Percentiles rank a stretch among this genome's conserved stretches.
Evolutionary conservation across 768 basidiomycete genomes (phyloP).

Genomic region (Termitomyces titanicus): DNA sequence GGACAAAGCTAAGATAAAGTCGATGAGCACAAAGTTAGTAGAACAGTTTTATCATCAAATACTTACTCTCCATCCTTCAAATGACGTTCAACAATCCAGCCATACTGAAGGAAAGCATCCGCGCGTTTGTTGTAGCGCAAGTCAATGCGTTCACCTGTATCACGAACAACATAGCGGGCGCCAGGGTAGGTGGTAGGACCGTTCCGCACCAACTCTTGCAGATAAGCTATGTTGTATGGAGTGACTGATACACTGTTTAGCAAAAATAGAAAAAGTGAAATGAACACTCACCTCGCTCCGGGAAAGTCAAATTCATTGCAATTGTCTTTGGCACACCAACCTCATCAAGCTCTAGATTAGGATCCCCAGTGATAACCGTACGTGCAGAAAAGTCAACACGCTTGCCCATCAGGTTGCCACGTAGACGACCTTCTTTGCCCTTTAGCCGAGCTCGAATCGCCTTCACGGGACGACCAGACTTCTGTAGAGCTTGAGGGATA

Average conservation of each 20-base stretch:
- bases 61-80: conserved; percentile 97
- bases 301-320: conserved; percentile 97
- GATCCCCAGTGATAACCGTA: conserved; percentile 98
- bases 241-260: conserved; percentile 58
- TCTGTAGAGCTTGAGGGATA: conserved; percentile 95
- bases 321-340: conserved; percentile 95
- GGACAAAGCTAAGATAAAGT: conserved; percentile 58
- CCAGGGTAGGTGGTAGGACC: conserved; percentile 95
- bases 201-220: conserved; percentile 93
- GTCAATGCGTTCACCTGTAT: conserved; percentile 97
- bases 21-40: background rate
- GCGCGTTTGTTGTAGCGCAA: conserved; percentile 94
- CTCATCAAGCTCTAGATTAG: conserved; percentile 93
- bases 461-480: conserved; percentile 96
- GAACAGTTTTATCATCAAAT: background rate
- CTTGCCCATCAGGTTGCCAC: conserved; percentile 99
- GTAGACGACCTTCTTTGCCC: conserved; percentile 96
- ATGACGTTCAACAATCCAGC: conserved; percentile 98
- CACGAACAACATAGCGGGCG: conserved; percentile 93
- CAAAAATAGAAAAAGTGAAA: background rate
- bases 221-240: conserved; percentile 91
- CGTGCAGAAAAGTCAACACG: conserved; percentile 99
- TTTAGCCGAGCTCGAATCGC: conserved; percentile 97
- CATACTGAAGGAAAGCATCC: conserved; percentile 93
- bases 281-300: conserved; percentile 75